phyloP scores from a whole-genome alignment of 805 yeast genomes.

The Grigorovia jiainica region DNA sequence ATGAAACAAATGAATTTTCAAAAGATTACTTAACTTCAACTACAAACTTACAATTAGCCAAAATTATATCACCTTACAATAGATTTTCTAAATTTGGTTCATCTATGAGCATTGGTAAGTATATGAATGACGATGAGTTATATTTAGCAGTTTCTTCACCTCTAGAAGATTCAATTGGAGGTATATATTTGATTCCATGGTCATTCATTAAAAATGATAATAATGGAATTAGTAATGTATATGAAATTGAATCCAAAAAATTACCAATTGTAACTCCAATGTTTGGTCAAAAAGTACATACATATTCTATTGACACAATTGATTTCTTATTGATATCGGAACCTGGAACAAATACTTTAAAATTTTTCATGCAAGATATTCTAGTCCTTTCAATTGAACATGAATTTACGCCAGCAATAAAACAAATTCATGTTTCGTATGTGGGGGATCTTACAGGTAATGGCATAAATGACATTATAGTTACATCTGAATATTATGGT shows the following conservation, averaged over 20 bases:
- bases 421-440: slow-evolving; percentile 27
- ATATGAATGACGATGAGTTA: slow-evolving; percentile 27
- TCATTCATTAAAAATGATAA: neutral
- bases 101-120: slow-evolving; percentile 35
- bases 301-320: slow-evolving; percentile 20
- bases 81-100: slow-evolving; percentile 38
- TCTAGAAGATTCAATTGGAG: slow-evolving; percentile 35
- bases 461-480: slow-evolving; percentile 33
- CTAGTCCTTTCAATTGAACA: slow-evolving; percentile 20
- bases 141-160: slow-evolving; percentile 46
- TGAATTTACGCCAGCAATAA: slow-evolving; percentile 11
- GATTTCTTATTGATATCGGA: slow-evolving; percentile 38
- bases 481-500: slow-evolving; percentile 39
- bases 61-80: slow-evolving; percentile 16
- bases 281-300: slow-evolving; percentile 36
- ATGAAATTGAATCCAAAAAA: neutral
- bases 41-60: neutral
- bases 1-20: neutral
- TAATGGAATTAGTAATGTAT: neutral
- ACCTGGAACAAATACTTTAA: slow-evolving; percentile 42
- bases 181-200: slow-evolving; percentile 38
- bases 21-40: too few relatives aligned
- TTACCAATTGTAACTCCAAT: slow-evolving; percentile 10
- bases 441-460: slow-evolving; percentile 31
- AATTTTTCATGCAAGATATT: slow-evolving; percentile 23